These are phyloP conservation scores for Cystobasidium tubakii DNA, from an alignment of 768 basidiomycete genomes.

Conservation along the genomic window DNA sequence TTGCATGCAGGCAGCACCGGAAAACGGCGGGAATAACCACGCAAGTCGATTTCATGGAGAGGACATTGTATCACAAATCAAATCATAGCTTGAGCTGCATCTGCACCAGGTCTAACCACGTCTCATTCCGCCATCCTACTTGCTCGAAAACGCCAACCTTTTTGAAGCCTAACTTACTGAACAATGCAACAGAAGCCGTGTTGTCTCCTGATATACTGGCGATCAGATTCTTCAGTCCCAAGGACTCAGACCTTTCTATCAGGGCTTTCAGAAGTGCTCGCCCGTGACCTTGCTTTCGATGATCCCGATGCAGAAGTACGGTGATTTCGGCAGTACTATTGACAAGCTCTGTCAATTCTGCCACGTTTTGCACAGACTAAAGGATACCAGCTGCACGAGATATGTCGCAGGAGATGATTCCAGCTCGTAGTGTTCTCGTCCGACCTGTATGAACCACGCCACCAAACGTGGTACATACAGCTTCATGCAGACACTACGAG, in stretches of 20 bases:
- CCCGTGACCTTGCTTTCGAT: background rate
- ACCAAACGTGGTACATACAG: background rate
- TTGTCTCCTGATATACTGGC: conserved; percentile 2
- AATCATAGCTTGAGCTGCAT: background rate
- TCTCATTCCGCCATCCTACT: background rate
- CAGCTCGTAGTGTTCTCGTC: background rate
- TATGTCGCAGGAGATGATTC: background rate
- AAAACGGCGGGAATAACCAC: too few relatives aligned
- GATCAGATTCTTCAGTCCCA: background rate
- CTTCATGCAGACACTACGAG: too few relatives aligned
- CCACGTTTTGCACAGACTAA: too few relatives aligned
- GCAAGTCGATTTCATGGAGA: too few relatives aligned
- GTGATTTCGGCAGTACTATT: background rate
- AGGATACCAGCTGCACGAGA: background rate
- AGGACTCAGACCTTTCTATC: background rate
- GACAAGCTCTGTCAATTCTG: background rate
- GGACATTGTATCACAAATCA: background rate
- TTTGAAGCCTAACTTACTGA: background rate
- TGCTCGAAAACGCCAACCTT: background rate
- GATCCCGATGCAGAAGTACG: background rate
- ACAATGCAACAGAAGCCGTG: background rate
- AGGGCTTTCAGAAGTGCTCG: background rate
- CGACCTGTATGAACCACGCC: background rate
- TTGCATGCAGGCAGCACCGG: too few relatives aligned
- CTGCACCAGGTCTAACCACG: background rate